Evolutionary conservation across 371 early-diverging fungal species (phyloP).

Genomic region (Funneliformis caledonium): DNA sequence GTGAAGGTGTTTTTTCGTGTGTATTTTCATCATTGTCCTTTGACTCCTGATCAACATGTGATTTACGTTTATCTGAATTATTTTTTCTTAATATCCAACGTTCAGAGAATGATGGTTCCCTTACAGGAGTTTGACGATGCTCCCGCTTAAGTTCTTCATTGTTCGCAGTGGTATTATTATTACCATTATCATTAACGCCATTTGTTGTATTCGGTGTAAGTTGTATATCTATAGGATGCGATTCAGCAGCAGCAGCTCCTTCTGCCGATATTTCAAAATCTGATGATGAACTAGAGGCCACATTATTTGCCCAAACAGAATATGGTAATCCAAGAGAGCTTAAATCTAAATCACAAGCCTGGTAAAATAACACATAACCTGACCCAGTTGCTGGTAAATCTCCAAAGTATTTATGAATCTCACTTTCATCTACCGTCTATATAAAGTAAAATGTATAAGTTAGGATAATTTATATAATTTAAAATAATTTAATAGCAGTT

Average conservation of each 20-base stretch:
- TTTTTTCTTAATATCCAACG: background rate
- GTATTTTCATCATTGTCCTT: conserved; percentile 27
- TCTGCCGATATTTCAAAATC: conserved; percentile 20
- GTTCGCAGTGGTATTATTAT: background rate
- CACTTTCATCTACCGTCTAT: conserved; percentile 75
- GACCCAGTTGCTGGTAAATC: conserved; percentile 79
- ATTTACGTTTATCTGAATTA: conserved; percentile 33
- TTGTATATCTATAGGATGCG: background rate
- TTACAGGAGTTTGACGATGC: conserved; percentile 7
- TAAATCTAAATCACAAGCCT: conserved; percentile 56
- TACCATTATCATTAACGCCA: background rate
- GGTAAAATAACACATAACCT: conserved; percentile 85
- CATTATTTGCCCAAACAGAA: conserved; percentile 14
- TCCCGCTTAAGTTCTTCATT: background rate
- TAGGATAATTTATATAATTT: background rate
- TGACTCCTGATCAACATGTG: conserved; percentile 30
- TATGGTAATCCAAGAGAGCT: conserved; percentile 32
- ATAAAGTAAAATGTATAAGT: conserved; percentile 53
- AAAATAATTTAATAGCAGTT: background rate
- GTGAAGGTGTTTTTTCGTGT: background rate
- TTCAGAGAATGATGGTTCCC: conserved; percentile 30
- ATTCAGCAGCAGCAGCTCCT: background rate
- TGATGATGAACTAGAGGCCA: conserved; percentile 15
- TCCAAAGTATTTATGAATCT: conserved; percentile 84
- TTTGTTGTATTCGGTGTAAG: background rate